phyloP scores from a whole-genome alignment of 257 asterid species.

The Ophiorrhiza pumila region DNA sequence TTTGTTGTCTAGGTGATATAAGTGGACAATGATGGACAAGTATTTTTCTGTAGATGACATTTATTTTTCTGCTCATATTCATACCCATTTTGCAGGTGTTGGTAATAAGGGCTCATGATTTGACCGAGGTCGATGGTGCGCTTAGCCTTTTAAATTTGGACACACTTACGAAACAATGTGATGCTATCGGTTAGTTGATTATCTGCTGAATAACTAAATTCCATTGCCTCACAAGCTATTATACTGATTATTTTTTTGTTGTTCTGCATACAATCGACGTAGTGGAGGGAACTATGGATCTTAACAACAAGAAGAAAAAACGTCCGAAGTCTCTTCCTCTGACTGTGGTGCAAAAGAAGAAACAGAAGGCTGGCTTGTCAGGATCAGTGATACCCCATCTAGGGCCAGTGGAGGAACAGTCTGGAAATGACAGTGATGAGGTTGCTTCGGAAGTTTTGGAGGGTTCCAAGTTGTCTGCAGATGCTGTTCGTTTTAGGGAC shows the following conservation, averaged over 20 bases:
- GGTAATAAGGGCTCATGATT: slow-evolving; percentile 59
- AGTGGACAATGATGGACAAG: slow-evolving; percentile 7
- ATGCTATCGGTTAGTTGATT: slow-evolving; percentile 47
- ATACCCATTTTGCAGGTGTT: slow-evolving; percentile 42
- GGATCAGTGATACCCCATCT: slow-evolving; percentile 2
- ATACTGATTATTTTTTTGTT: background rate
- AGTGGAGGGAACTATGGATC: slow-evolving; percentile 23
- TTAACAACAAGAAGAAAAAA: slow-evolving; percentile 15
- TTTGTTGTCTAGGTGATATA: background rate
- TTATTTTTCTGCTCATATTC: background rate
- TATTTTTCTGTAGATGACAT: background rate
- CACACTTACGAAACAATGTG: slow-evolving; percentile 58
- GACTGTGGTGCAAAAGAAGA: slow-evolving; percentile 30
- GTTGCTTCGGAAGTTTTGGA: slow-evolving; percentile 36
- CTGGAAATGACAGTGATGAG: slow-evolving; percentile 36
- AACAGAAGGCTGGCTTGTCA: slow-evolving; percentile 18
- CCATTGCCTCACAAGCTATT: background rate
- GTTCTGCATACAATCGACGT: background rate
- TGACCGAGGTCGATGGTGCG: slow-evolving; percentile 87
- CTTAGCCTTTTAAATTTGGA: slow-evolving; percentile 81
- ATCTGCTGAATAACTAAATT: slow-evolving; percentile 5
- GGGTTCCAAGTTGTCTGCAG: slow-evolving; percentile 16
- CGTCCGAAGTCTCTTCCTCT: slow-evolving; percentile 33
- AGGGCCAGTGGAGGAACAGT: slow-evolving; percentile 24
- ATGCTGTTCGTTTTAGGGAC: slow-evolving; percentile 23